phyloP scores from a whole-genome alignment of 2,329 filamentous ascomycete species.

The Ascochyta lentis region DNA sequence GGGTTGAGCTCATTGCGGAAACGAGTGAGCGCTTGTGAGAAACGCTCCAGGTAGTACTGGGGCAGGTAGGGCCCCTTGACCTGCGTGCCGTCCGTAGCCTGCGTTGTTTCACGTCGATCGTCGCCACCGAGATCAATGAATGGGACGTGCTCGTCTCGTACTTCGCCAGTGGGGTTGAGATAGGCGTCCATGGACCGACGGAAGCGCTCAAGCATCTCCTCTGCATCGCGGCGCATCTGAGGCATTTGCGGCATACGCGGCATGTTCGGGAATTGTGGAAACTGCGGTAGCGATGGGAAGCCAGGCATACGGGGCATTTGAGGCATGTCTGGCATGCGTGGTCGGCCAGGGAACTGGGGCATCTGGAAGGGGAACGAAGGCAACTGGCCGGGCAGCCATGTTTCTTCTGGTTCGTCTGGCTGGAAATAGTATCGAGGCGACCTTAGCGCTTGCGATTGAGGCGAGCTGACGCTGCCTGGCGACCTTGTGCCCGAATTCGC shows the following conservation, averaged over 20 bases:
- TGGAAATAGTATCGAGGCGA: slow-evolving; percentile 48
- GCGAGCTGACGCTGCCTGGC: slow-evolving; percentile 42
- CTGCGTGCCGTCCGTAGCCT: slow-evolving; percentile 45
- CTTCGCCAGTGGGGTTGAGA: slow-evolving; percentile 49
- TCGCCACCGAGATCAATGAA: slow-evolving; percentile 48
- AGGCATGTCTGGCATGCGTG: slow-evolving; percentile 36
- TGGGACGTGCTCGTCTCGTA: slow-evolving; percentile 42
- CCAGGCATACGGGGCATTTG: slow-evolving; percentile 43
- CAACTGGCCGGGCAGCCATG: slow-evolving; percentile 47
- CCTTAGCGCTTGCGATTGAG: slow-evolving; percentile 39
- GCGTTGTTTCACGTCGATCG: slow-evolving; percentile 41
- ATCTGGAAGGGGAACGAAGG: slow-evolving; percentile 48
- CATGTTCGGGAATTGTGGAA: slow-evolving; percentile 43
- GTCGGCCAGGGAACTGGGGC: slow-evolving; percentile 43
- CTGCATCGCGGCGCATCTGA: slow-evolving; percentile 41
- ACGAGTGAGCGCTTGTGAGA: slow-evolving; percentile 53
- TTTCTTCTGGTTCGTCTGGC: slow-evolving; percentile 46
- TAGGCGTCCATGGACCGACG: slow-evolving; percentile 53
- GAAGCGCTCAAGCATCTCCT: slow-evolving; percentile 46
- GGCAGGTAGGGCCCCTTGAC: slow-evolving; percentile 50
- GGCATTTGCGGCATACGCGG: slow-evolving; percentile 25
- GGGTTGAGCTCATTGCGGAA: slow-evolving; percentile 54
- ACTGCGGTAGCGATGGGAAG: slow-evolving; percentile 39
- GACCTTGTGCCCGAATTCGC: slow-evolving; percentile 35
- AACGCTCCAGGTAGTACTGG: slow-evolving; percentile 55